Base-by-base conservation (phyloP, 2,329 filamentous ascomycete species). In the Fusarium sp. region DNA sequence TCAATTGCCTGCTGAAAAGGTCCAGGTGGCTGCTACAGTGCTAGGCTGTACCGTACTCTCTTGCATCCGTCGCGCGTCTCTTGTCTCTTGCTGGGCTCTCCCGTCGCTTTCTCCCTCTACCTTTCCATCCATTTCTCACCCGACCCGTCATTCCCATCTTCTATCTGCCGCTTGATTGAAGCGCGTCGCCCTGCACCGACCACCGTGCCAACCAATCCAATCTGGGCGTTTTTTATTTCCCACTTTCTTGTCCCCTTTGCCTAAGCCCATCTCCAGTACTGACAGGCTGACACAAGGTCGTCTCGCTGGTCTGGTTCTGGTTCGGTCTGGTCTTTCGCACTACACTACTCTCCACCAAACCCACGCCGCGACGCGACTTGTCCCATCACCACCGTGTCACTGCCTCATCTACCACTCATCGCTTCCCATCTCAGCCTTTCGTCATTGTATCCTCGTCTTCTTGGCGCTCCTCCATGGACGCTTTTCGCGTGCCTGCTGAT, bases 361-460 rank as follows among this genome's bases (percentile, higher is more conserved):
- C 76, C 77, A 79, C 77, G 77, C 78, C 80, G 79, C 79, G 80
- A 80, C 80, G 80, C 80, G 80, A 80, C 78, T 80, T 77, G 73
- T 76, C 74, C 78, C 80, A 78, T 79, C 77, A 78, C 82, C 76
- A 78, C 82, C 82, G 81, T 84, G 81, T 80, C 77, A 82, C 82
- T 84, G 76, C 79, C 80, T 84, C 76, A 77, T 82, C 83, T 70
- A 54, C 63, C 62, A 63, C 56, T 66, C 64, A 58, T 69, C 70
- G 57, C 62, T 57, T 57, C 78, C 80, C 77, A 81, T 82, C 77
- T 83, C 76, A 77, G 81, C 83, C 61, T 70, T 55, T 44, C 48
- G 57, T 62, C 62, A 70, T 58, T 67, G 55, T 58, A 67, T 70
- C 60, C 42, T 71, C 58, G 69, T 73, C 70, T 76, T 74, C 73